phyloP scores from a whole-genome alignment of 2,329 filamentous ascomycete species.

The Penicillium sp. region DNA sequence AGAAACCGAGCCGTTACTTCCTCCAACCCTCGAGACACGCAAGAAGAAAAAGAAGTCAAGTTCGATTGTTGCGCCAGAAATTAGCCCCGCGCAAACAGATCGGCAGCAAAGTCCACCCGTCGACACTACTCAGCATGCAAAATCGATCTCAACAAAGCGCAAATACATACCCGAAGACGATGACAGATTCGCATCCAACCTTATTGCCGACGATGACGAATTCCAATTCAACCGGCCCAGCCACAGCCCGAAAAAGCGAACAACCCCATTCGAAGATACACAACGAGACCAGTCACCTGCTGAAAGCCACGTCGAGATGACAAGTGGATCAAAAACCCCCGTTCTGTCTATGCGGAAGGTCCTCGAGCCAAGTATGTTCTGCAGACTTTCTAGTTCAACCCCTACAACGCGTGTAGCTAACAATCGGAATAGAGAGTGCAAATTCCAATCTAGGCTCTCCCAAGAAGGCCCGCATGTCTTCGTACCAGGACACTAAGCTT shows the following conservation, averaged over 20 bases:
- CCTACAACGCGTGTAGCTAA: slow-evolving; percentile 11
- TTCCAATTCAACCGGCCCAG: slow-evolving; percentile 35
- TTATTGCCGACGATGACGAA: slow-evolving; percentile 27
- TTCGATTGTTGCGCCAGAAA: not conserved
- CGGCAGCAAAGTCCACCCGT: slow-evolving; percentile 1
- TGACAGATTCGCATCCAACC: slow-evolving; percentile 26
- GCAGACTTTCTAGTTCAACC: not conserved
- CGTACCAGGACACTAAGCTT: slow-evolving; percentile 18
- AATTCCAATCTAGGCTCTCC: slow-evolving; percentile 46
- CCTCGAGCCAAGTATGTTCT: slow-evolving; percentile 43
- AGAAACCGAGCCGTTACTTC: slow-evolving; percentile 18
- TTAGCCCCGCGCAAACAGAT: not conserved
- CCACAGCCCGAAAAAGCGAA: slow-evolving; percentile 17
- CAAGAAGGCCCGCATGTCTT: slow-evolving; percentile 22
- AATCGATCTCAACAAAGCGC: slow-evolving; percentile 56
- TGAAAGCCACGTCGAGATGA: slow-evolving; percentile 17
- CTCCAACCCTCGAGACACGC: slow-evolving; percentile 33
- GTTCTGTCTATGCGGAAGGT: slow-evolving; percentile 31
- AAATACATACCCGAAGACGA: slow-evolving; percentile 57
- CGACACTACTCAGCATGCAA: slow-evolving; percentile 27
- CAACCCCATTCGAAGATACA: slow-evolving; percentile 6
- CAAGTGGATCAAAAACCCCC: slow-evolving; percentile 12
- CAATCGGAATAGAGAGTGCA: slow-evolving; percentile 43
- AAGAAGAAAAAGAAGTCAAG: slow-evolving; percentile 26
- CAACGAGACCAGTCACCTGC: slow-evolving; percentile 11